Evolutionary conservation across 148 eudicot genomes (phyloP), one percentile per base, ranked within the genome.

Genomic region (Oxyria digyna): DNA sequence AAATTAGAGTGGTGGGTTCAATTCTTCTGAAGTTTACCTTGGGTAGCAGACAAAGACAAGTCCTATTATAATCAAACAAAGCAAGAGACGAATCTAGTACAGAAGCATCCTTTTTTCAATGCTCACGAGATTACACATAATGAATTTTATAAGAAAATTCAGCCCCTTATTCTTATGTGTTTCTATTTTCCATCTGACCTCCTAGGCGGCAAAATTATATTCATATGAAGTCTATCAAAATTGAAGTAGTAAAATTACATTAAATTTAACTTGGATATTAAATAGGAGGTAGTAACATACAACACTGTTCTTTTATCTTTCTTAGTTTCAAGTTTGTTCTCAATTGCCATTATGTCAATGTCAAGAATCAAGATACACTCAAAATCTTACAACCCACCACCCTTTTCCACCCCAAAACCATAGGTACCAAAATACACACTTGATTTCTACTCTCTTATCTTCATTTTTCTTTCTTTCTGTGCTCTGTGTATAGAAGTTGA

Each of bases 321-420:
- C 62, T 10, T 52, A 29, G n/a, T n/a, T n/a, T n/a, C 6, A 59
- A 59, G 65, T 59, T 59, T 59, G 37, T 59, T 29, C 35, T 33
- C 18, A 59, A 59, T 59, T 29, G 65, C 31, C 65, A 29, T 59
- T 29, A 59, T 59, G 65, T 59, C 65, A 59, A 31, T 31, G 38
- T 59, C 65, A 59, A 59, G 65, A 59, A 59, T 59, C 65, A 59
- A 59, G 37, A 59, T 59, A 29, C 7, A 17, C 38, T 27, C 13
- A 3, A 52, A 52, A 23, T 3, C 31, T 52, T 52, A 23, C 27
- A 52, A 57, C 35, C 33, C 62, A 54, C 62, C 62, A 24, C 29
- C 62, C 17, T 10, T 54, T 23, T 26, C 12, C 62, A 31, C 24
- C 37, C n/a, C 64, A 26, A 57, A 12, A 46, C 11, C 52, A 46